These are phyloP conservation scores for Pyrus hybrid DNA, from an alignment of 331 rosid genomes.

Conservation along the genomic window DNA sequence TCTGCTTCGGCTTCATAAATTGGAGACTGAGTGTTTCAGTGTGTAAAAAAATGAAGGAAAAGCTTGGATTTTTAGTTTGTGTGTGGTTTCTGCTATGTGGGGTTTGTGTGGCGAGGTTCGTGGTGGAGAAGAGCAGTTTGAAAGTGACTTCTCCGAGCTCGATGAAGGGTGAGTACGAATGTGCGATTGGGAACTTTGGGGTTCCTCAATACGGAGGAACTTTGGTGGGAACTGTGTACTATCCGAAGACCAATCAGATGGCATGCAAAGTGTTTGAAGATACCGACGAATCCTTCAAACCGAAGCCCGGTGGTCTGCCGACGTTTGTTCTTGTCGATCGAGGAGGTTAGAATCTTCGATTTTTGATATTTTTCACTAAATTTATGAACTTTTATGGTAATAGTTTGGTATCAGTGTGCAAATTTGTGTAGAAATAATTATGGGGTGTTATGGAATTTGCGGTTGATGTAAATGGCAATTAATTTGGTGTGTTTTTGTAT, in stretches of 20 bases:
- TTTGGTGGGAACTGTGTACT: constrained; percentile 61
- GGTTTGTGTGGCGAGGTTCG: constrained; percentile 61
- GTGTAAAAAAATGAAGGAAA: constrained; percentile 31
- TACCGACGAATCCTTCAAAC: constrained; percentile 41
- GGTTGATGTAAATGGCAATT: neutral
- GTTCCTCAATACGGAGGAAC: constrained; percentile 94
- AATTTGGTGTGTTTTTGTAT: neutral
- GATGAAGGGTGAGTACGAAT: constrained; percentile 56
- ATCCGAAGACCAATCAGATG: constrained; percentile 75
- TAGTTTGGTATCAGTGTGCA: neutral
- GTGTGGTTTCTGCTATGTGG: constrained; percentile 47
- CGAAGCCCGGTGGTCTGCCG: constrained; percentile 65
- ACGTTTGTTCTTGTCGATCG: constrained; percentile 80
- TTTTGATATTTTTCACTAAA: neutral
- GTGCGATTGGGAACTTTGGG: constrained; percentile 98
- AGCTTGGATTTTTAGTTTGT: constrained; percentile 27
- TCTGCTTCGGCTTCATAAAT: neutral
- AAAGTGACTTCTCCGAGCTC: constrained; percentile 57
- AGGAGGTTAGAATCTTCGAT: constrained; percentile 47
- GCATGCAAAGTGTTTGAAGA: constrained; percentile 61
- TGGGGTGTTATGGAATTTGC: neutral
- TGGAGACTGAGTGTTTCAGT: constrained; percentile 10
- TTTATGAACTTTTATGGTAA: neutral
- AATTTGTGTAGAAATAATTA: neutral
- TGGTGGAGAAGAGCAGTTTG: constrained; percentile 94